Conservation (phyloP, 129 eudicot species). For the Calendula officinalis region DNA sequence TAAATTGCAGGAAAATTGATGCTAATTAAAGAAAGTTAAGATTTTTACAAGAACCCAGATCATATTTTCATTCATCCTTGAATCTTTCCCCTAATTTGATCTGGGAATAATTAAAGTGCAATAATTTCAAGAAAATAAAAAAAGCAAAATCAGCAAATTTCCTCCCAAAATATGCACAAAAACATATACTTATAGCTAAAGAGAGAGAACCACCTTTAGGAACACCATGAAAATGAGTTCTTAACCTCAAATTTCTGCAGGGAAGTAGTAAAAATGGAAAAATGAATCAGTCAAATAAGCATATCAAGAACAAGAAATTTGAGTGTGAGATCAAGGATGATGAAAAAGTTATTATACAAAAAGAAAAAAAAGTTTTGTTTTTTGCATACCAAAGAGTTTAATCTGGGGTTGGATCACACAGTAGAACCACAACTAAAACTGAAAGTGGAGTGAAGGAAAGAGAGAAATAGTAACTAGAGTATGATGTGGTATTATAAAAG, state of each 20-base stretch:
- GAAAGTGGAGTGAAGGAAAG: slow-evolving; percentile 18
- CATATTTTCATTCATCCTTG: background rate
- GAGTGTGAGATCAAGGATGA: slow-evolving; percentile 15
- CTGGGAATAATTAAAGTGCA: slow-evolving; percentile 1
- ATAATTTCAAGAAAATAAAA: slow-evolving; percentile 3
- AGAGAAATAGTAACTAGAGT: slow-evolving; percentile 5
- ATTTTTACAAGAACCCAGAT: slow-evolving; percentile 16
- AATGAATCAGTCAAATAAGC: background rate
- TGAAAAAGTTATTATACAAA: background rate
- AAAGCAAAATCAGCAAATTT: slow-evolving; percentile 1
- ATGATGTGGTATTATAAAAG: background rate
- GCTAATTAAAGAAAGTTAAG: slow-evolving; percentile 3
- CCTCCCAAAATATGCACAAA: background rate
- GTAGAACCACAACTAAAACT: slow-evolving; percentile 16
- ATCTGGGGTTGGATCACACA: slow-evolving; percentile 18
- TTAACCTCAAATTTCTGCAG: slow-evolving; percentile 20
- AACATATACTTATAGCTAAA: background rate
- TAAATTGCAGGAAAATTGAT: background rate
- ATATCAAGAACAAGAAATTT: background rate
- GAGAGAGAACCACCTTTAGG: slow-evolving; percentile 29
- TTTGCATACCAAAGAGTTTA: slow-evolving; percentile 8
- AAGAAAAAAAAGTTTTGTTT: background rate
- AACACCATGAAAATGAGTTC: slow-evolving; percentile 22
- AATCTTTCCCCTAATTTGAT: background rate
- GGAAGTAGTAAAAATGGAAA: background rate